Evolutionary conservation across 352 stramenopile species (phyloP), one percentile per base, ranked within the genome.

Genomic region (Globisporangium cylindrosporum): DNA sequence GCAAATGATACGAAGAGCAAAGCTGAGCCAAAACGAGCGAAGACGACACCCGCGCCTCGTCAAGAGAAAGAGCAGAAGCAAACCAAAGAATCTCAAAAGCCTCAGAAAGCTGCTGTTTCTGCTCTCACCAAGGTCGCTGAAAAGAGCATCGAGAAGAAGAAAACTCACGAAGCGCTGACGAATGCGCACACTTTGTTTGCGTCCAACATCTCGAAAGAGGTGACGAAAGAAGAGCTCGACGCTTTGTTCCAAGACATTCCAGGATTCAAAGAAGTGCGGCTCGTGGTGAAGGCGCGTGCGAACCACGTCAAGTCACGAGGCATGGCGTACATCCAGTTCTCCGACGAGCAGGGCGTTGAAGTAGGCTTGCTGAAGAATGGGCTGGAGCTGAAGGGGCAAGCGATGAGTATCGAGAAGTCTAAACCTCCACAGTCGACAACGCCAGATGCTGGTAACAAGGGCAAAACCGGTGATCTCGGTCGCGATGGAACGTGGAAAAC

Each of bases 271-370:
- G 80, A 90, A 9, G 81, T 90, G 32, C 79, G 84, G 9, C 72
- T 93, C 6, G 78, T 93, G 2, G 79, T 86, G 15, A 93, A 93
- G 58, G 74, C 73, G 57, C 81, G 85, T 14, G 80, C 76, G 41
- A 78, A 75, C 49, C 81, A 82, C 27, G 64, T 82, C 10, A 90
- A 90, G 67, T 90, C 85, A 15, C 78, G 85, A 55, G 85, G 85
- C 14, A 91, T 93, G 80, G 85, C 85, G 36, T 93, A 93, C 62
- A 80, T 91, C 4, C 78, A 91, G 61, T 90, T 90, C 59, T 53
- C 66, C 1, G 72, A 89, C 49, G 81, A 84, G 8, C 43, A 57
- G 8, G 83, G 81, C 7, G 78, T 88, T 1, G 54, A 69, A 20
- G 84, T 8, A 74, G 77, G 61, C 4, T 54, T 67, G 8, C 27